Evolutionary conservation across 352 stramenopile species (phyloP).

Genomic region (Phytophthora crassamura): DNA sequence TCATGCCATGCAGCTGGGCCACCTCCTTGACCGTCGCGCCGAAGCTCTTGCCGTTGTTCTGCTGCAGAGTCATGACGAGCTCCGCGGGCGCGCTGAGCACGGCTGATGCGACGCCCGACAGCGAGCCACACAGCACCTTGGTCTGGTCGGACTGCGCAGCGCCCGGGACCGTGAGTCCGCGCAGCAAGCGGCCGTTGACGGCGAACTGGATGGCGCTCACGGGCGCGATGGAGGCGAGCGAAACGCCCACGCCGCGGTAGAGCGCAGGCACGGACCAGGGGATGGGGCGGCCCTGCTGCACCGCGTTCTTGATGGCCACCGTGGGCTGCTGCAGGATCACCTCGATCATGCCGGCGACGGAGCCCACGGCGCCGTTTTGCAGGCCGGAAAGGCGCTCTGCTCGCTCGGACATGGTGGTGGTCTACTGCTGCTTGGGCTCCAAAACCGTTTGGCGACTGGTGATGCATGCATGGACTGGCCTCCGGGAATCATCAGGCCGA

Average conservation of each 20-base stretch:
- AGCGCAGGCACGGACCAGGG: constrained; percentile 64
- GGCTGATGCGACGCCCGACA: constrained; percentile 70
- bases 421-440: neutral
- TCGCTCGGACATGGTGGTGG: constrained; percentile 48
- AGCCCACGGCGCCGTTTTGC: constrained; percentile 82
- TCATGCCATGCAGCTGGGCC: constrained; percentile 47
- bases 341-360: constrained; percentile 84
- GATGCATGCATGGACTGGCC: neutral
- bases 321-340: constrained; percentile 86
- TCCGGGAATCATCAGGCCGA: constrained; percentile 4
- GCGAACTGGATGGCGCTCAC: constrained; percentile 85
- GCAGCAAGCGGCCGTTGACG: constrained; percentile 72
- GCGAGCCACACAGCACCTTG: constrained; percentile 68
- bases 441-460: constrained; percentile 11
- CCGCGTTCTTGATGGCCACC: constrained; percentile 86
- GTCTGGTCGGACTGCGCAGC: constrained; percentile 44
- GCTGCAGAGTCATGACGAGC: constrained; percentile 89
- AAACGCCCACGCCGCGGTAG: constrained; percentile 83
- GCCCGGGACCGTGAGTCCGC: constrained; percentile 31
- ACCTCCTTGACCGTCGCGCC: constrained; percentile 65
- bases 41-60: constrained; percentile 82
- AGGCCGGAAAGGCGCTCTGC: constrained; percentile 69
- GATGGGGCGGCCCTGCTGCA: constrained; percentile 81
- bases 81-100: constrained; percentile 74
- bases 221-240: constrained; percentile 78